Base-by-base conservation (phyloP, 495 filamentous ascomycete species). In the Hypoxylon fuscum region DNA sequence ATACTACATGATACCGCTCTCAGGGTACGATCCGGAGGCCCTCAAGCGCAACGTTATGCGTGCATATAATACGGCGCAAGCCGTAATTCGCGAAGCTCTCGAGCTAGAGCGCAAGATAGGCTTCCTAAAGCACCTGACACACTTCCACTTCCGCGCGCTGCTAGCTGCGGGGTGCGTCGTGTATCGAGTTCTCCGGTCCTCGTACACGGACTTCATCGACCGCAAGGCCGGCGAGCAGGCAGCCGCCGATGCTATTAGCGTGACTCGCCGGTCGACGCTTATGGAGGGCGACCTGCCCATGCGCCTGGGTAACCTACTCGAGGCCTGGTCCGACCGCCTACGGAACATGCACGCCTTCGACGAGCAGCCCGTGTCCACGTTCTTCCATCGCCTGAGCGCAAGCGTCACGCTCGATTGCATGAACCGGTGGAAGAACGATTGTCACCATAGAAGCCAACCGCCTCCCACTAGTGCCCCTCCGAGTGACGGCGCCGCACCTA, bases 1-100 rank as follows among this genome's bases (percentile, higher is more conserved):
- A 10, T 80, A 74, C 68, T 80, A 80, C 68, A 69, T 80, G 54
- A 75, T 79, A 59, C 76, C 77, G 22, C 60, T 72, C 1, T 72
- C 74, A 1, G 69, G 68, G 40, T 71, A 69, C 54, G 59, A 58
- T 65, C 32, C 64, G 9, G 74, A 72, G 18, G 64, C 72, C n/a
- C 66, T 78, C 3, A 76, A 75, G 48, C 72, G 75, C 25, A 74
- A 75, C 55, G 56, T 78, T 5, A 58, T 78, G 37, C 77, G 77
- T 1, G 60, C 72, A 43, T 78, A 75, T 66, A 72, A 61, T 42
- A 79, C 77, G 2, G 74, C 77, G 51, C 69, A 69, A 17, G 49
- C 72, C 10, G 54, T 77, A 21, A 66, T 80, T 56, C 67, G 60
- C 45, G 52, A 59, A 10, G 54, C 65, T 25, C 61, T 71, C 2